phyloP scores from a whole-genome alignment of 1,139 yeast genomes.

The Zhuliangozyma parablackwelliae region DNA sequence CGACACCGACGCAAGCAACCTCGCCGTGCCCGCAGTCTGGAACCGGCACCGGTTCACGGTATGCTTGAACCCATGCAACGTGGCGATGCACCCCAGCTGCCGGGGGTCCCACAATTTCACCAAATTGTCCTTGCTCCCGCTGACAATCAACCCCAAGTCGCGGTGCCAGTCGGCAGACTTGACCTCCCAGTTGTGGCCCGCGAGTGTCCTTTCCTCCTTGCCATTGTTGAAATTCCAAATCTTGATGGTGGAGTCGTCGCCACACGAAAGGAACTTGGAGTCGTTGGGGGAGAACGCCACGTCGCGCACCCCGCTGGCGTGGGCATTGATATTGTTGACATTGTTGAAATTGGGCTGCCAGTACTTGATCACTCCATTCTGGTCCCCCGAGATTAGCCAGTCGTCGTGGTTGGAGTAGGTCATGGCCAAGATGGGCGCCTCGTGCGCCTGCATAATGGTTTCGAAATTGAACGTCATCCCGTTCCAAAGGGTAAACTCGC shows the following conservation, averaged over 20 bases:
- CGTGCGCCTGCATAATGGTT: slow-evolving; percentile 98
- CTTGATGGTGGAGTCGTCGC: slow-evolving; percentile 85
- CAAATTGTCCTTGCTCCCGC: slow-evolving; percentile 91
- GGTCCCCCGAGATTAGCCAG: slow-evolving; percentile 92
- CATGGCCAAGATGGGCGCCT: slow-evolving; percentile 75
- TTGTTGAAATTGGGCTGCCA: slow-evolving; percentile 99
- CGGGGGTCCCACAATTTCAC: slow-evolving; percentile 97
- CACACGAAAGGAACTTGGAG: slow-evolving; percentile 82
- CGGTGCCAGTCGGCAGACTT: slow-evolving; percentile 98
- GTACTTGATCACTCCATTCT: slow-evolving; percentile 83
- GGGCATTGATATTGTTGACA: slow-evolving; percentile 82
- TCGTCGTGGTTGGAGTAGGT: slow-evolving; percentile 88
- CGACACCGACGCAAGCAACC: slow-evolving; percentile 80
- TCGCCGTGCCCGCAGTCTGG: slow-evolving; percentile 64
- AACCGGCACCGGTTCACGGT: slow-evolving; percentile 82
- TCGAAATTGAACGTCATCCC: slow-evolving; percentile 94
- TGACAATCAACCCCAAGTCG: slow-evolving; percentile 71
- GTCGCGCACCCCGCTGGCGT: slow-evolving; percentile 77
- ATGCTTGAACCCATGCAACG: slow-evolving; percentile 89
- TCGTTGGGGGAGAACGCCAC: slow-evolving; percentile 89
- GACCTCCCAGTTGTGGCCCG: slow-evolving; percentile 99
- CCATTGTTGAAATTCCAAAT: slow-evolving; percentile 95
- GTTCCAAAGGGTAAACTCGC: slow-evolving; percentile 96
- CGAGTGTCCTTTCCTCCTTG: slow-evolving; percentile 70
- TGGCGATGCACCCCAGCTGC: slow-evolving; percentile 62